Evolutionary conservation across 306 rosid genomes (phyloP).

Genomic region (Malus fusca): DNA sequence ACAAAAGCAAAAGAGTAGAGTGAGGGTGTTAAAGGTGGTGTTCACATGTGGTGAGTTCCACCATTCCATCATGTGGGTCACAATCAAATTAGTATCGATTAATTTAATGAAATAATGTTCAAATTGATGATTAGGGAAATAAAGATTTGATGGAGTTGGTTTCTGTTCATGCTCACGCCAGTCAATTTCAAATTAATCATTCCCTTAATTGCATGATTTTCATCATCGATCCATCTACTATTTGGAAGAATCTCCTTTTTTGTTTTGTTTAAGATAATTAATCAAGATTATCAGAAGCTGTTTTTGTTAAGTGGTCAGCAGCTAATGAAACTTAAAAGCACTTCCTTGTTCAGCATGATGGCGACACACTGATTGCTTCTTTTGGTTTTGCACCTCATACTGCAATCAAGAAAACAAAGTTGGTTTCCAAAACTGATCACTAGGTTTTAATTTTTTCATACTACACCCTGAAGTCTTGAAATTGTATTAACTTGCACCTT

Average conservation of each 20-base stretch:
- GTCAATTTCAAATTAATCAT: conserved; percentile 1
- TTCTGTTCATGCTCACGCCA: conserved; percentile 38
- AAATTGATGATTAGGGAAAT: neutral
- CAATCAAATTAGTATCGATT: neutral
- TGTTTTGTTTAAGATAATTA: neutral
- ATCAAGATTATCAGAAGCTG: neutral
- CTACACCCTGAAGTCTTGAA: too few species aligned
- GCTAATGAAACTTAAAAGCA: neutral
- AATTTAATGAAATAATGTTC: conserved; percentile 16
- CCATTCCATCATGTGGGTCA: neutral
- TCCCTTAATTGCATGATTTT: neutral
- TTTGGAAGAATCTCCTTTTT: neutral
- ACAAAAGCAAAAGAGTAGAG: neutral
- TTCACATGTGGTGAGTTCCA: conserved; percentile 21
- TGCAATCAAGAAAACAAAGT: neutral
- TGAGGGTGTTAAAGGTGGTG: neutral
- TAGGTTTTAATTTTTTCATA: too few species aligned
- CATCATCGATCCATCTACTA: neutral
- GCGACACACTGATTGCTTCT: conserved; percentile 35
- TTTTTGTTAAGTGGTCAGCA: conserved; percentile 1
- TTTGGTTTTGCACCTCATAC: conserved; percentile 12
- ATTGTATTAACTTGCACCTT: too few species aligned
- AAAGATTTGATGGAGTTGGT: neutral
- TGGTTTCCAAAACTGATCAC: too few species aligned
- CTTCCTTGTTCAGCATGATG: conserved; percentile 36